Base-by-base conservation (phyloP, 2,329 filamentous ascomycete species). In the Periconia digitata region DNA sequence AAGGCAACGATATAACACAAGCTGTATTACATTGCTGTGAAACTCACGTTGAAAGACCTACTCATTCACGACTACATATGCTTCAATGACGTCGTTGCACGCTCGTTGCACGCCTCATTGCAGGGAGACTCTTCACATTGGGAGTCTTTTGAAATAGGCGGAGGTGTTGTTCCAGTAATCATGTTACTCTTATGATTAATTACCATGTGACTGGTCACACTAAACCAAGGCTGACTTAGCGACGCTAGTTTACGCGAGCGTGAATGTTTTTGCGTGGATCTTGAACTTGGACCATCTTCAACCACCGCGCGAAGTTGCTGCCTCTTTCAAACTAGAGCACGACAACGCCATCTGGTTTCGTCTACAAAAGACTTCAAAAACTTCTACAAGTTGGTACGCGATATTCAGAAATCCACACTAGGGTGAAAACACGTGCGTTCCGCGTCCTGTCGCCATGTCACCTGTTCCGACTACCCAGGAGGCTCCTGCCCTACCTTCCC, bases 181-280 rank as follows among this genome's bases (percentile, higher is more conserved):
- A n/a, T n/a, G n/a, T n/a, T n/a, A n/a, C n/a, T n/a, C n/a, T n/a
- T n/a, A n/a, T n/a, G n/a, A n/a, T n/a, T n/a, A n/a, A n/a, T 40
- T 41, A 49, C 42, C 63, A 64, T 60, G 63, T 67, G 63, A 62
- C 55, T 42, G 46, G 47, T 47, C 56, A 57, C 59, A 53, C 55
- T n/a, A 17, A 49, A 63, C 61, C 64, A 67, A 65, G 58, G 39
- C 44, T 27, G 36, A 43, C 49, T n/a, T 55, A 62, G 53, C 47
- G 53, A 46, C 60, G 58, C 66, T 67, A 69, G 58, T 54, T n/a
- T 67, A 69, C 60, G 64, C 66, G 66, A 68, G 63, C 61, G 67
- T 69, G 66, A 69, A 70, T 70, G 66, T 63, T 68, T 69, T 69
- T 63, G 61, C 59, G 55, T 65, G 54, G 54, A 63, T 55, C 63